phyloP scores from a whole-genome alignment of 1,284 basidiomycete species.

The Apiotrichum gracile region DNA sequence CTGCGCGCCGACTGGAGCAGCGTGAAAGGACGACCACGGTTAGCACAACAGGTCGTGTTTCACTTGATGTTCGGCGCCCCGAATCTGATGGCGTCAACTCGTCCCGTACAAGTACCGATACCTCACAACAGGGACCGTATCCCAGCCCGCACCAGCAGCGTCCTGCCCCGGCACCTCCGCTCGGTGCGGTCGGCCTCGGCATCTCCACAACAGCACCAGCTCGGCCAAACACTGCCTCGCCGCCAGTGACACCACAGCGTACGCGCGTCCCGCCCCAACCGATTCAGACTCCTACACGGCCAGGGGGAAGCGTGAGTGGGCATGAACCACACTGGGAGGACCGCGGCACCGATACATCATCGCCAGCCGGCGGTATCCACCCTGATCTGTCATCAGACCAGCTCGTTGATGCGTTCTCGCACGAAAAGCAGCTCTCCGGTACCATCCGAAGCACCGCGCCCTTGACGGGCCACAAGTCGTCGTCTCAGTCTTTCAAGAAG shows the following conservation, averaged over 20 bases:
- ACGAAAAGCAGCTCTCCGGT: constrained; percentile 1
- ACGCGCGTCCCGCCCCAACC: background rate
- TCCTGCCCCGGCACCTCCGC: background rate
- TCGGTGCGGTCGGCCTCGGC: background rate
- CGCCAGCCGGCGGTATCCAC: constrained; percentile 7
- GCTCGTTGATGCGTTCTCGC: constrained; percentile 8
- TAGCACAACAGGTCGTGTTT: constrained; percentile 10
- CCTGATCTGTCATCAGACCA: constrained; percentile 16
- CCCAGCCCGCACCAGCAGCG: background rate
- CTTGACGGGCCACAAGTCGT: background rate
- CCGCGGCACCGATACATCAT: constrained; percentile 8
- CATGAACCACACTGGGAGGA: constrained; percentile 9
- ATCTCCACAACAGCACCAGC: background rate
- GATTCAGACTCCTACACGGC: constrained; percentile 2
- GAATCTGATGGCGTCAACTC: background rate
- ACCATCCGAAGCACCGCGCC: background rate
- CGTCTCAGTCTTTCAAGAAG: background rate
- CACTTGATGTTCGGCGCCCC: background rate
- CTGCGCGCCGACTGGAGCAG: constrained; percentile 31
- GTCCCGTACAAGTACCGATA: too few species aligned
- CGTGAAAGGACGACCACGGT: constrained; percentile 19
- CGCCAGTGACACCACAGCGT: background rate
- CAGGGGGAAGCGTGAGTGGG: background rate
- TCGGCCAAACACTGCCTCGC: background rate
- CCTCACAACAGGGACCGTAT: background rate